Evolutionary conservation across 169 alveolate species (phyloP).

Genomic region (Fabrea salina): DNA sequence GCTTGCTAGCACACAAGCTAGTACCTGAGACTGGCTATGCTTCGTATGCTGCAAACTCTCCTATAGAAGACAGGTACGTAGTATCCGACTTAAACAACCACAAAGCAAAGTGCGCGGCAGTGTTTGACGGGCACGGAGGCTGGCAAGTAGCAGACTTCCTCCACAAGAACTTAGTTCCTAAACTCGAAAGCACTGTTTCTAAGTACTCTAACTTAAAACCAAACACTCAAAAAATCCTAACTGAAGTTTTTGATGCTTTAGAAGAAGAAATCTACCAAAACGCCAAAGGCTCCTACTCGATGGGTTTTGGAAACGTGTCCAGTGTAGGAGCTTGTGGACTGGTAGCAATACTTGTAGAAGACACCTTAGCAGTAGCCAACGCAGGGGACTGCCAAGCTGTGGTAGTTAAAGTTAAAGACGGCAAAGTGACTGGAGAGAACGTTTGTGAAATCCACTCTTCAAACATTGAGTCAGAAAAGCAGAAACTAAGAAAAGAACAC

Average conservation of each 20-base stretch:
- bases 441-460: constrained; percentile 60
- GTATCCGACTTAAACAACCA: constrained; percentile 39
- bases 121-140: constrained; percentile 86
- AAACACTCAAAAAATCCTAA: constrained; percentile 38
- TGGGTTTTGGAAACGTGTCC: constrained; percentile 53
- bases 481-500: constrained; percentile 55
- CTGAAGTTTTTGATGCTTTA: constrained; percentile 57
- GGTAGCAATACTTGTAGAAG: constrained; percentile 52
- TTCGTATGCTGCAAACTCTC: constrained; percentile 71
- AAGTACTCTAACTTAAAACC: constrained; percentile 21
- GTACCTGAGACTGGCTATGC: constrained; percentile 19
- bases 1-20: no score
- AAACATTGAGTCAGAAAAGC: constrained; percentile 63
- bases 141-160: constrained; percentile 70
- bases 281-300: constrained; percentile 50
- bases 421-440: constrained; percentile 39
- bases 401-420: constrained; percentile 45
- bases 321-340: constrained; percentile 80
- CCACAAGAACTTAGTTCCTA: constrained; percentile 41
- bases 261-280: constrained; percentile 61
- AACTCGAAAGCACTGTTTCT: constrained; percentile 45
- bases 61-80: constrained; percentile 74
- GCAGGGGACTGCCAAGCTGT: constrained; percentile 85
- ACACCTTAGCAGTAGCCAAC: constrained; percentile 70
- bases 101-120: constrained; percentile 56